phyloP scores from a whole-genome alignment of 176 grass and related monocot genomes.

The Triticum dicoccoides region DNA sequence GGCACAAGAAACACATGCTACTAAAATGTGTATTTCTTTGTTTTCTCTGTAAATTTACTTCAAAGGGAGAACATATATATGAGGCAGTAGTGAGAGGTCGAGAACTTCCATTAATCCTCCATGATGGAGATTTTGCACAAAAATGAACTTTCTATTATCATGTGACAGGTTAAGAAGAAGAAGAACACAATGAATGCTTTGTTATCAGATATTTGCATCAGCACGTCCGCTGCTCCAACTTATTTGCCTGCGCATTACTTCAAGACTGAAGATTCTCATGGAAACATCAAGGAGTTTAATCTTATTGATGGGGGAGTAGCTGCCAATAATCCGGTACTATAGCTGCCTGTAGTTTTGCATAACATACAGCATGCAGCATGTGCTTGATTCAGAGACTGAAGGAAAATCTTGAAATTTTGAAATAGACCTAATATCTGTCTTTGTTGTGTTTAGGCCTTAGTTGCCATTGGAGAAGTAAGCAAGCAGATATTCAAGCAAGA shows the following conservation, averaged over 20 bases:
- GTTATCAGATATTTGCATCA: slow-evolving; percentile 85
- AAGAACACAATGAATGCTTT: slow-evolving; percentile 55
- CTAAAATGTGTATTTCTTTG: neutral
- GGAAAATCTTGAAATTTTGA: neutral
- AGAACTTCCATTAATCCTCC: neutral
- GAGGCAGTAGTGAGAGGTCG: neutral
- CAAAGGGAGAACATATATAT: neutral
- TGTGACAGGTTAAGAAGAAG: slow-evolving; percentile 38
- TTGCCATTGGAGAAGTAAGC: slow-evolving; percentile 77
- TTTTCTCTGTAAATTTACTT: neutral
- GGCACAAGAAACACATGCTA: neutral
- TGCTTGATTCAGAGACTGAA: slow-evolving; percentile 25
- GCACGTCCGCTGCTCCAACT: slow-evolving; percentile 78
- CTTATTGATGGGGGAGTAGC: slow-evolving; percentile 82
- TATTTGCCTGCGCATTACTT: slow-evolving; percentile 85
- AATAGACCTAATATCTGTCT: slow-evolving; percentile 23
- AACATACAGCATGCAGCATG: neutral
- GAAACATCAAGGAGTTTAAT: slow-evolving; percentile 75
- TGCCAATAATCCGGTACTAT: slow-evolving; percentile 78
- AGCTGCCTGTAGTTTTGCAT: slow-evolving; percentile 14
- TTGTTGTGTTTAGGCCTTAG: slow-evolving; percentile 56
- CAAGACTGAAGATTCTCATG: slow-evolving; percentile 49
- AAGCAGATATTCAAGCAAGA: slow-evolving; percentile 78
- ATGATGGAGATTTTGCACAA: slow-evolving; percentile 10
- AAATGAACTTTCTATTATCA: neutral